These are phyloP conservation scores for Pilasporangium apinafurcum DNA, from an alignment of 352 stramenopile species.

Conservation along the genomic window DNA sequence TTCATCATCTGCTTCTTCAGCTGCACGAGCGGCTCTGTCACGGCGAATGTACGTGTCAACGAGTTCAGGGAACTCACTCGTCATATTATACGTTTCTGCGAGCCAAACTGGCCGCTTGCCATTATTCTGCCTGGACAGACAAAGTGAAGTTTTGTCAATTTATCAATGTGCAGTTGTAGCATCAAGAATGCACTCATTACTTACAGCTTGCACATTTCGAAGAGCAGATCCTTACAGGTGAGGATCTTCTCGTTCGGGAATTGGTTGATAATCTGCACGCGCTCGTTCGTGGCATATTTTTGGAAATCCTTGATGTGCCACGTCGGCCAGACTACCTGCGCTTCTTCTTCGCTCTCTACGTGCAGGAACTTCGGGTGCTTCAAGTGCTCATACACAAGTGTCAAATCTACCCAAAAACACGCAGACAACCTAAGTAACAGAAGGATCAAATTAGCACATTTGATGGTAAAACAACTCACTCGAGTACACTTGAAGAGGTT, in stretches of 20 bases:
- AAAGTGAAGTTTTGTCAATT: neutral
- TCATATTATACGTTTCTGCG: conserved; percentile 53
- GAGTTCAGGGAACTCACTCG: conserved; percentile 42
- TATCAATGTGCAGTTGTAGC: neutral
- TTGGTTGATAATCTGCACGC: conserved; percentile 49
- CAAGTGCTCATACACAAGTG: conserved; percentile 30
- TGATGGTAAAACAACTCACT: conserved; percentile 8
- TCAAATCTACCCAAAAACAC: conserved; percentile 14
- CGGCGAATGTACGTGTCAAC: conserved; percentile 35
- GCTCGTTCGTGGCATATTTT: conserved; percentile 29
- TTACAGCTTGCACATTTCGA: conserved; percentile 56
- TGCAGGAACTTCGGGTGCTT: conserved; percentile 30
- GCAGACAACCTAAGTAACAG: neutral
- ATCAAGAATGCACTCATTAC: neutral
- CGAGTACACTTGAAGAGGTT: conserved; percentile 25
- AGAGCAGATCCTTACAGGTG: conserved; percentile 53
- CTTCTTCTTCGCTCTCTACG: conserved; percentile 32
- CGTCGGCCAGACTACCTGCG: conserved; percentile 43
- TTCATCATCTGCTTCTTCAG: conserved; percentile 22
- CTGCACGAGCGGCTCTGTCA: conserved; percentile 17
- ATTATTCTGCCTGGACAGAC: conserved; percentile 21
- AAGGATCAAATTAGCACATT: neutral
- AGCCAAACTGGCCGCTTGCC: conserved; percentile 32
- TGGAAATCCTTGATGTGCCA: conserved; percentile 50
- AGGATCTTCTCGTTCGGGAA: conserved; percentile 59